Evolutionary conservation across 2,329 filamentous ascomycete genomes (phyloP), one percentile per base, ranked within the genome.

Genomic region (Botrytis paeoniae): DNA sequence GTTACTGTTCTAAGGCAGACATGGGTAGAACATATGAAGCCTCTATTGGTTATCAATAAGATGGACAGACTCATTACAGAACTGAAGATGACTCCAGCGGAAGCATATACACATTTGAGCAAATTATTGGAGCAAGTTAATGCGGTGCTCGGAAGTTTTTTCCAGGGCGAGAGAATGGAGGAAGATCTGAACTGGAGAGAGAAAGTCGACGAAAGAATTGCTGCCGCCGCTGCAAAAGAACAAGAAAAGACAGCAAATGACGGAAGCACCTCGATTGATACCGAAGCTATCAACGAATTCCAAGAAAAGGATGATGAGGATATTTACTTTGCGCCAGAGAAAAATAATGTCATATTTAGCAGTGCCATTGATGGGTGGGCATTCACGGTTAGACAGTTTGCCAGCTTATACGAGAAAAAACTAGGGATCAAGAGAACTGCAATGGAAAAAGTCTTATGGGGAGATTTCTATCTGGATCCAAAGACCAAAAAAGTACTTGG

Each of bases 331-430:
- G 94, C 96, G 0, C 96, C 96, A 0, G 96, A 99, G 81, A 97
- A 95, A 83, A 98, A 98, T 82, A 99, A 99, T 80, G 96, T 99
- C 82, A 98, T 99, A 76, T 99, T 99, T 82, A 94, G 94, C 84
- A 98, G 95, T 81, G 96, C 96, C 74, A 92, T 97, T 73, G 96
- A 99, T 80, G 96, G 96, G n/a, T 99, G 96, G 96, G 96, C 96
- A 4, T 99, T 99, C 79, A 99, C 96, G 0, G 91, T 97, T 68
- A 89, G 94, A 69, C 96, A 99, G 79, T 99, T 99, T 81, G 95
- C 96, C 29, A 89, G 89, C 54, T 85, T 98, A 41, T 99, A 98
- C 80, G 95, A 98, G 83, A 97, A 95, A 85, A 99, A 99, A 82
- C 88, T 99, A 10, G 95, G 96, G 22, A 97, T 98, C 82, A 98